These are phyloP conservation scores for Vachellia collinsii DNA, from an alignment of 306 rosid species.

Conservation along the genomic window DNA sequence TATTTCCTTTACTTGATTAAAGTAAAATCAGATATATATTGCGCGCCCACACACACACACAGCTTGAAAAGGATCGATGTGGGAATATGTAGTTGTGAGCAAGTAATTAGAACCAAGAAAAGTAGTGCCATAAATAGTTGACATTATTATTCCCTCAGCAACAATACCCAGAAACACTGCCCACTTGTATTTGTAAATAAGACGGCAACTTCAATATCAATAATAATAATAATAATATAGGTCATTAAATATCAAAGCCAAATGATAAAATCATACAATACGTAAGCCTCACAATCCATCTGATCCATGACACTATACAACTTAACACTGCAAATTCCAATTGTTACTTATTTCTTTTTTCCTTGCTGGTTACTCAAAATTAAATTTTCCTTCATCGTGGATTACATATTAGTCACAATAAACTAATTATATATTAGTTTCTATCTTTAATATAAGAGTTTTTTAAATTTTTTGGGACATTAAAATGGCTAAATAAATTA, in stretches of 20 bases:
- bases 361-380: neutral
- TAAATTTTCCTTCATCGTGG: neutral
- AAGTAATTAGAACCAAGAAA: conserved; percentile 20
- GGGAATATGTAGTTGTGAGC: conserved; percentile 2
- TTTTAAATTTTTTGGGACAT: no score
- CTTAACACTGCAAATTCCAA: neutral
- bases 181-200: neutral
- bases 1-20: no score
- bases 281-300: neutral
- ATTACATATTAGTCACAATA: neutral
- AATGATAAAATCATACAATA: conserved; percentile 13
- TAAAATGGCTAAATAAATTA: no score
- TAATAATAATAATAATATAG: conserved; percentile 1
- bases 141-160: conserved; percentile 22
- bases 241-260: conserved; percentile 23
- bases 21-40: no score
- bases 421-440: neutral
- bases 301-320: neutral
- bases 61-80: neutral
- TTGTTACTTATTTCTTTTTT: neutral
- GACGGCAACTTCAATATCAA: conserved; percentile 13
- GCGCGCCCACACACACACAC: no score
- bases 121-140: conserved; percentile 28
- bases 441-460: no score
- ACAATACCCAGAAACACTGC: conserved; percentile 10